Evolutionary conservation across 169 alveolate species (phyloP), one percentile per base, ranked within the genome.

Genomic region (Theileria annulata): DNA sequence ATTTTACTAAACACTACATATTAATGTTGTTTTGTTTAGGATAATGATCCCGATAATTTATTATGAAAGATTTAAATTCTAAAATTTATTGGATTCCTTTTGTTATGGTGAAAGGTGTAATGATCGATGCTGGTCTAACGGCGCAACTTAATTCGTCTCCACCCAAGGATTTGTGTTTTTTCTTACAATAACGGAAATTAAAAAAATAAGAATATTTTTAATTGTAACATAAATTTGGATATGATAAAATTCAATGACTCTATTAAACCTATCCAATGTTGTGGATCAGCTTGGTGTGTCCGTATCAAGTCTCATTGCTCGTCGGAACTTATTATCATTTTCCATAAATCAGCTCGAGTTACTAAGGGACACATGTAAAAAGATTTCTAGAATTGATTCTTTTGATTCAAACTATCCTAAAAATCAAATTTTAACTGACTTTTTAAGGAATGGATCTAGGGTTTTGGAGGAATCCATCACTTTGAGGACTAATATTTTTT

Each of bases 271-370:
- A 35, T 51, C 76, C 9, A 67, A 28, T 17, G 86, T 48, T 35
- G 64, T 71, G n/a, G 54, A 71, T 25, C 59, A 71, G 10, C 70
- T 80, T 23, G 87, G 75, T 25, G 64, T 19, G 25, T 33, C 77
- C 48, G 75, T 82, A 27, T 30, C 77, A 30, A 33, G 88, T 28
- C 72, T 72, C 60, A 76, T 67, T 47, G 88, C 88, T 2, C 27
- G 88, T 19, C 54, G 62, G 42, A 47, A 75, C 27, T 23, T 58
- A 28, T 15, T 28, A 17, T 63, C 66, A 4, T 82, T 82, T 47
- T 67, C 77, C n/a, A 70, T 51, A 13, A 74, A 58, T 47, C 88
- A 82, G 47, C 77, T 82, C 12, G 69, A 75, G 0, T 23, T 82
- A 12, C 79, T 82, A 13, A n/a, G 15, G 19, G 64, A 82, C 21